These are phyloP conservation scores for Irpex sp. DNA, from an alignment of 1,284 basidiomycete species.

Conservation along the genomic window DNA sequence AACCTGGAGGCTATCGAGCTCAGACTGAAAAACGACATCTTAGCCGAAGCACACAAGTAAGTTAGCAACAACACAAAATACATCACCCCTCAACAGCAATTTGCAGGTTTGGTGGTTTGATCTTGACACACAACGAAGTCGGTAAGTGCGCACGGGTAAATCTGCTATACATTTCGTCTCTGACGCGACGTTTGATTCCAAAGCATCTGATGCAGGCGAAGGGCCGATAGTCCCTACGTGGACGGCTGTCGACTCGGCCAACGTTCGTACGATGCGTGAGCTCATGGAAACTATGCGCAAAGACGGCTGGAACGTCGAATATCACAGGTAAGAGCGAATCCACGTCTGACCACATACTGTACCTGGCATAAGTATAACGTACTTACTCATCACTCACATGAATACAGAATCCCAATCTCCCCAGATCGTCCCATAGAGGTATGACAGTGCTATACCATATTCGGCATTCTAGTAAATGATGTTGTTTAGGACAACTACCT, in stretches of 20 bases:
- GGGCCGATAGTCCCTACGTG: conserved; percentile 91
- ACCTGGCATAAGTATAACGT: neutral
- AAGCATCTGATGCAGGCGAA: conserved; percentile 66
- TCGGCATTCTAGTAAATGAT: too few relatives aligned
- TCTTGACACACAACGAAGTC: conserved; percentile 92
- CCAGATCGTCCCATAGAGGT: conserved; percentile 86
- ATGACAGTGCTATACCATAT: neutral
- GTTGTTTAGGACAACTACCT: conserved; percentile 79
- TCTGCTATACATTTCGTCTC: neutral
- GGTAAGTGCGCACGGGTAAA: conserved; percentile 42
- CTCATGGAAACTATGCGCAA: conserved; percentile 79
- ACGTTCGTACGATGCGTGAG: conserved; percentile 87
- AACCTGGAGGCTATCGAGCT: conserved; percentile 95
- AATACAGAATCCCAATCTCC: conserved; percentile 84
- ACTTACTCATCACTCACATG: neutral
- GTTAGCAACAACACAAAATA: conserved; percentile 16
- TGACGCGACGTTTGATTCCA: neutral
- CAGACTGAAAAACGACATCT: conserved; percentile 88
- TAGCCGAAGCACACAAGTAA: conserved; percentile 81
- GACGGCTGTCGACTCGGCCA: conserved; percentile 85
- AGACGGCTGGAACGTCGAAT: conserved; percentile 87
- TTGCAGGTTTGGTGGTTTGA: conserved; percentile 79
- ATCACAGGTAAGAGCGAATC: conserved; percentile 32
- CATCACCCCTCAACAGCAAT: neutral
- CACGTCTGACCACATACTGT: neutral